These are phyloP conservation scores for Magnusiomyces ingens DNA, from an alignment of 1,139 yeast genomes.

Conservation along the genomic window DNA sequence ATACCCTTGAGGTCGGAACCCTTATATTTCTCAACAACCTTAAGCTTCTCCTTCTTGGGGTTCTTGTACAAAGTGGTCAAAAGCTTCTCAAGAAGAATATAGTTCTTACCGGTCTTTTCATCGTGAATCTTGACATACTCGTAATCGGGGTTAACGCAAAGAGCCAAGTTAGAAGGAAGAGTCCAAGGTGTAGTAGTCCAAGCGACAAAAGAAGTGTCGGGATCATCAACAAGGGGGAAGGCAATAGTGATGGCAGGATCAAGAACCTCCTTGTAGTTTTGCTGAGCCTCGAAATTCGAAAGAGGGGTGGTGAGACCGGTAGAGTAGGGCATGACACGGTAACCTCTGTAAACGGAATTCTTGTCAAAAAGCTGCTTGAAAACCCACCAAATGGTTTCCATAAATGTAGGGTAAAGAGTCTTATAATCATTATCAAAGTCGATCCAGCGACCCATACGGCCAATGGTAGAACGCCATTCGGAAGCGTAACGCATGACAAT, in stretches of 20 bases:
- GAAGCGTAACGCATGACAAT: slow-evolving; percentile 96
- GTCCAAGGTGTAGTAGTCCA: slow-evolving; percentile 99
- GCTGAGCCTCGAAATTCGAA: slow-evolving; percentile 97
- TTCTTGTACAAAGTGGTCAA: slow-evolving; percentile 83
- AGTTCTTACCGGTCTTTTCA: slow-evolving; percentile 74
- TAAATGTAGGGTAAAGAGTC: slow-evolving; percentile 87
- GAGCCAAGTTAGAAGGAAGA: slow-evolving; percentile 84
- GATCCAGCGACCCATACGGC: slow-evolving; percentile 97
- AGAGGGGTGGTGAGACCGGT: slow-evolving; percentile 96
- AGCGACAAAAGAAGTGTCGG: slow-evolving; percentile 78
- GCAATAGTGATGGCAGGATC: slow-evolving; percentile 96
- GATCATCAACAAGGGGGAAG: slow-evolving; percentile 74
- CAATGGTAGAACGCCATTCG: slow-evolving; percentile 90
- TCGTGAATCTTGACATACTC: slow-evolving; percentile 90
- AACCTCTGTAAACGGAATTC: slow-evolving; percentile 86
- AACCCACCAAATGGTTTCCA: slow-evolving; percentile 99
- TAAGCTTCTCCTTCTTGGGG: slow-evolving; percentile 84
- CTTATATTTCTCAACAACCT: slow-evolving; percentile 67
- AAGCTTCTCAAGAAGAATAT: slow-evolving; percentile 75
- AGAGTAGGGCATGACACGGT: slow-evolving; percentile 97
- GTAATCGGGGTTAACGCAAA: slow-evolving; percentile 84
- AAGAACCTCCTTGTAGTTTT: slow-evolving; percentile 91
- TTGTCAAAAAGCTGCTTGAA: slow-evolving; percentile 82
- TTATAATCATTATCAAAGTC: slow-evolving; percentile 98
- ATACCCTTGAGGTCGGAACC: slow-evolving; percentile 77